Conservation (phyloP, 306 rosid genomes). For the Vigna trinervia region DNA sequence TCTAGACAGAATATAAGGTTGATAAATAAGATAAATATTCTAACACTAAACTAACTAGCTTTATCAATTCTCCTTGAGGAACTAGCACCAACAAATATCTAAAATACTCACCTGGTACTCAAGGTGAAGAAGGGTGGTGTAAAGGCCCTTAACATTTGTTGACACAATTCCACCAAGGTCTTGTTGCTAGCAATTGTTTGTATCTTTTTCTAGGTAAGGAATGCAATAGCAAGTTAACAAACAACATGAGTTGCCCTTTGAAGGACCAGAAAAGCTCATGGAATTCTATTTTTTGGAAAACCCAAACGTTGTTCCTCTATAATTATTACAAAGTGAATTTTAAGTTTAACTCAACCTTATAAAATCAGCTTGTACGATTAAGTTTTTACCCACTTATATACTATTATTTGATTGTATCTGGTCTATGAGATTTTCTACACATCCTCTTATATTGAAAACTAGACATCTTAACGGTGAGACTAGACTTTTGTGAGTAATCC, state of each 20-base stretch:
- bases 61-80: not conserved
- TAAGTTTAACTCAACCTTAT: too few relatives aligned
- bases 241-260: not conserved
- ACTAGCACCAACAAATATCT: not conserved
- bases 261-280: not conserved
- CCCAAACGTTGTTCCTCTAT: not conserved
- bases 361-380: too few relatives aligned
- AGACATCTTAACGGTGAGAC: too few relatives aligned
- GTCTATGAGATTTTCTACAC: too few relatives aligned
- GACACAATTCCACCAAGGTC: not conserved
- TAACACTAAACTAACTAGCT: not conserved
- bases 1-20: too few relatives aligned
- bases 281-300: not conserved
- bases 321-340: not conserved
- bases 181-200: not conserved
- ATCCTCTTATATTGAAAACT: not conserved
- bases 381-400: too few relatives aligned
- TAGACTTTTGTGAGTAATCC: too few relatives aligned
- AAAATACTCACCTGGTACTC: not conserved
- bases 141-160: not conserved
- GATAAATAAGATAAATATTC: too few relatives aligned
- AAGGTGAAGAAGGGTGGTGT: not conserved
- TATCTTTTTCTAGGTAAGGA: not conserved
- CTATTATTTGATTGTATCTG: too few relatives aligned
- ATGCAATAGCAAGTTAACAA: not conserved